phyloP scores from a whole-genome alignment of 371 early-diverging fungal genomes.

The Haplosporangium sp. region DNA sequence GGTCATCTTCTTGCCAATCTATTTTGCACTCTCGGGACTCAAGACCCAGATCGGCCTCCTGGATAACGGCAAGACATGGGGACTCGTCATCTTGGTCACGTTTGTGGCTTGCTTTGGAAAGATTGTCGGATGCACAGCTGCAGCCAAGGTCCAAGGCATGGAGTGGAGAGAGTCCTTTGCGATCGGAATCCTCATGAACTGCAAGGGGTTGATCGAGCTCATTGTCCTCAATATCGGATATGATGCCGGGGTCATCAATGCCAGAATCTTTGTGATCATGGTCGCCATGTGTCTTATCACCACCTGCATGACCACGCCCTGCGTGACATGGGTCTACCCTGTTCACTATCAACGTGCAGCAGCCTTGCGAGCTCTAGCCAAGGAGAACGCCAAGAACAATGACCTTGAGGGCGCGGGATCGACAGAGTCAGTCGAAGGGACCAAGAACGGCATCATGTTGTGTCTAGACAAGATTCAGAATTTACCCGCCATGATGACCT shows the following conservation, averaged over 20 bases:
- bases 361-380: slow-evolving; percentile 28
- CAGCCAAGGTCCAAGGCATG: slow-evolving; percentile 77
- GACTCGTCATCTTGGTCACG: slow-evolving; percentile 80
- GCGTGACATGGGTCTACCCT: slow-evolving; percentile 72
- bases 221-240: slow-evolving; percentile 94
- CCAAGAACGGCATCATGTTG: slow-evolving; percentile 60
- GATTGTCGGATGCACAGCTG: slow-evolving; percentile 82
- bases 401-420: slow-evolving; percentile 19
- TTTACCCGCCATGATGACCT: slow-evolving; percentile 80
- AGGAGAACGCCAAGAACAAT: slow-evolving; percentile 17
- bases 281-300: slow-evolving; percentile 83
- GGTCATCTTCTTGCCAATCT: slow-evolving; percentile 89
- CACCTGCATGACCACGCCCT: slow-evolving; percentile 85
- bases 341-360: slow-evolving; percentile 61
- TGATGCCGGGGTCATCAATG: slow-evolving; percentile 85
- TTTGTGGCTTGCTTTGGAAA: slow-evolving; percentile 88
- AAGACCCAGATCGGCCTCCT: slow-evolving; percentile 86
- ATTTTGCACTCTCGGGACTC: slow-evolving; percentile 93
- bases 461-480: slow-evolving; percentile 75
- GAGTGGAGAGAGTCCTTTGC: slow-evolving; percentile 87
- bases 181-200: slow-evolving; percentile 94
- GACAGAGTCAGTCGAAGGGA: background rate
- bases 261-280: slow-evolving; percentile 86
- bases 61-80: slow-evolving; percentile 80
- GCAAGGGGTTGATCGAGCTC: slow-evolving; percentile 94